A percentile compares a stretch with the other conserved stretches of the same genome.
Conservation (phyloP, 1,284 basidiomycete species). For the Exsudoporus floridanus region DNA sequence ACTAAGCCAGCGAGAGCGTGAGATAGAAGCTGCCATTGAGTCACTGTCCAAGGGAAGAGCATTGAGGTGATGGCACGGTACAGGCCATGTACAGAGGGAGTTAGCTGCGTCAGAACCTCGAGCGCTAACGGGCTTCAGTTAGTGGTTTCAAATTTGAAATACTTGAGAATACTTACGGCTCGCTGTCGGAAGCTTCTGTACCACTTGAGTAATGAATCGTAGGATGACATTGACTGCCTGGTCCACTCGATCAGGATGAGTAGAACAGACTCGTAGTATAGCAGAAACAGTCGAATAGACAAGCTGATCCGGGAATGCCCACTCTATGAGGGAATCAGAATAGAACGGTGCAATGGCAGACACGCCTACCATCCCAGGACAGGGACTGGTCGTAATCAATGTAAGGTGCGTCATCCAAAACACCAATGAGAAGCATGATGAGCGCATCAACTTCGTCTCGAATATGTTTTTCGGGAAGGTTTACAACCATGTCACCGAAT, state of each 20-base stretch:
- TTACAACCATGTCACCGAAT: constrained; percentile 70
- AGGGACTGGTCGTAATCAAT: constrained; percentile 76
- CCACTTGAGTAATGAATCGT: constrained; percentile 57
- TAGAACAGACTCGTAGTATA: constrained; percentile 62
- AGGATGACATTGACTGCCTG: constrained; percentile 57
- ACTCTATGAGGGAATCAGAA: constrained; percentile 48
- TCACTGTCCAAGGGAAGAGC: constrained; percentile 69
- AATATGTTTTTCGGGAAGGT: constrained; percentile 57
- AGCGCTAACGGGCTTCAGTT: constrained; percentile 46
- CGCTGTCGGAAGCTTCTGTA: constrained; percentile 53
- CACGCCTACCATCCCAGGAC: constrained; percentile 67
- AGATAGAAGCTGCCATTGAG: constrained; percentile 65
- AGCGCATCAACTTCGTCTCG: constrained; percentile 48
- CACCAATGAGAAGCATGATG: constrained; percentile 58
- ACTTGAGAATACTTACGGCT: constrained; percentile 46
- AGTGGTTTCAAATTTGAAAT: background rate
- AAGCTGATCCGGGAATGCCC: constrained; percentile 80
- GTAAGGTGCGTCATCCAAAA: constrained; percentile 67
- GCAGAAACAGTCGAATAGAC: constrained; percentile 75
- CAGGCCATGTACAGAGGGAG: constrained; percentile 83
- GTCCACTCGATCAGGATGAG: constrained; percentile 48
- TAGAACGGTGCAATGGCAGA: background rate
- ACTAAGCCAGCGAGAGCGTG: constrained; percentile 57
- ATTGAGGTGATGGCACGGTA: constrained; percentile 83
- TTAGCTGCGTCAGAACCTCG: constrained; percentile 70